Percentiles rank a stretch among this genome's conserved stretches.
phyloP scores from a whole-genome alignment of 2,329 filamentous ascomycete genomes.

The Penicillium sp. region DNA sequence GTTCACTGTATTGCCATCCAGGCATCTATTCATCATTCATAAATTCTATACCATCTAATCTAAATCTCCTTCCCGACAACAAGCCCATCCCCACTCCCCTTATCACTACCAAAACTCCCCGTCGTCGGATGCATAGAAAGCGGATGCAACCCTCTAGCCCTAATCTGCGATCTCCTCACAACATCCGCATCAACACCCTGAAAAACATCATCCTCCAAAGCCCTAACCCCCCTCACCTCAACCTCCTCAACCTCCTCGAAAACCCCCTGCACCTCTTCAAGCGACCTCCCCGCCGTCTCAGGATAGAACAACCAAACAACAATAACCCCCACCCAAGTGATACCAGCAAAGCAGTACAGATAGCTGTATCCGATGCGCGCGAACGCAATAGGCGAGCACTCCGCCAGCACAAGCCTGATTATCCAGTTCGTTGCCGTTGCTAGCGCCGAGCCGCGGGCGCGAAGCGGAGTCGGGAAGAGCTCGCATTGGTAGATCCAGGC shows the following conservation, averaged over 20 bases:
- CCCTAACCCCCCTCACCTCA: background rate
- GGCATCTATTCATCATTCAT: slow-evolving; percentile 8
- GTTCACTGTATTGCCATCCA: too few relatives aligned
- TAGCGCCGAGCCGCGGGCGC: slow-evolving; percentile 43
- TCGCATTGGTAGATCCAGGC: slow-evolving; percentile 49
- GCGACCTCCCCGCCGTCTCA: slow-evolving; percentile 31
- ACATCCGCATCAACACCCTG: background rate
- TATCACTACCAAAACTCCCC: slow-evolving; percentile 14
- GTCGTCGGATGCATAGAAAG: slow-evolving; percentile 23
- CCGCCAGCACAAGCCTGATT: slow-evolving; percentile 48
- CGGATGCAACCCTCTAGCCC: slow-evolving; percentile 20
- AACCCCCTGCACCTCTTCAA: slow-evolving; percentile 34
- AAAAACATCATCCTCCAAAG: background rate
- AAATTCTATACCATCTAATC: background rate
- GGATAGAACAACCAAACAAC: slow-evolving; percentile 36
- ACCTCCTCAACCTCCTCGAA: slow-evolving; percentile 13
- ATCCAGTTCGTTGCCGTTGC: slow-evolving; percentile 48
- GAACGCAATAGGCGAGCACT: slow-evolving; percentile 48
- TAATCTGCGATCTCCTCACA: slow-evolving; percentile 14
- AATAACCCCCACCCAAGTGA: slow-evolving; percentile 45
- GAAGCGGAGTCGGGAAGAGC: slow-evolving; percentile 46
- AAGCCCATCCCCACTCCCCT: slow-evolving; percentile 1
- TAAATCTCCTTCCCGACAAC: background rate
- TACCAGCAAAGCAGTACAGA: slow-evolving; percentile 50
- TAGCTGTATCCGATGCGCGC: slow-evolving; percentile 46